Evolutionary conservation across 1,139 yeast genomes (phyloP), one percentile per base, ranked within the genome.

Genomic region (Lodderomyces beijingensis): DNA sequence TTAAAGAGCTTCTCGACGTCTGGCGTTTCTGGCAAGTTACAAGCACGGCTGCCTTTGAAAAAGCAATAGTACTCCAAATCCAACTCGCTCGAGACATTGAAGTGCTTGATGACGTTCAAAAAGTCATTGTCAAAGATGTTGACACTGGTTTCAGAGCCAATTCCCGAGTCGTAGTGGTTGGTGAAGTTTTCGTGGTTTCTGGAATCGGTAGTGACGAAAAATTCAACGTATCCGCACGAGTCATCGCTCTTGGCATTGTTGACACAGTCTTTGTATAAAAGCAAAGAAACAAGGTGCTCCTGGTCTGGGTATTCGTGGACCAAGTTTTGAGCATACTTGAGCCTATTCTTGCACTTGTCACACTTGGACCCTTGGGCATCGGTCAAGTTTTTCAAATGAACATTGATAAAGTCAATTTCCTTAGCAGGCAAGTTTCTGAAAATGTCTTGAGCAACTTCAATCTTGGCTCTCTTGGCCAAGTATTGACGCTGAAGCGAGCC

Each of bases 111-210:
- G 55, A 65, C 51, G 30, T 62, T 63, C 33, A 62, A 45, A 42
- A 62, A 65, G 35, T 65, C 71, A 37, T 62, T 65, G 43, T 65
- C 70, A 30, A 45, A 61, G 40, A 65, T 59, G 38, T 59, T 57
- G 25, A 65, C 48, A 24, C 59, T 50, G 9, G 31, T 33, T 15
- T 34, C 39, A 17, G 49, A 37, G 8, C 59, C 44, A 14, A 51
- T 42, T 4, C 61, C 62, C 1, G 59, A 49, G 27, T 54, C 49
- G 31, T 38, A 49, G 17, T 45, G 39, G 16, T 43, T 44, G 8
- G 35, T 34, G n/a, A n/a, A n/a, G n/a, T n/a, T n/a, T 16, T 46
- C 46, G 11, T 37, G 36, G 32, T 49, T 44, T 26, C 51, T 38
- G 19, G 56, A 41, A 28, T 58, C 55, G 25, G 71, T 65, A 28